A percentile compares a stretch with the other conserved stretches of the same genome.
phyloP scores from a whole-genome alignment of 176 grass and related monocot genomes.

The Otatea glauca region DNA sequence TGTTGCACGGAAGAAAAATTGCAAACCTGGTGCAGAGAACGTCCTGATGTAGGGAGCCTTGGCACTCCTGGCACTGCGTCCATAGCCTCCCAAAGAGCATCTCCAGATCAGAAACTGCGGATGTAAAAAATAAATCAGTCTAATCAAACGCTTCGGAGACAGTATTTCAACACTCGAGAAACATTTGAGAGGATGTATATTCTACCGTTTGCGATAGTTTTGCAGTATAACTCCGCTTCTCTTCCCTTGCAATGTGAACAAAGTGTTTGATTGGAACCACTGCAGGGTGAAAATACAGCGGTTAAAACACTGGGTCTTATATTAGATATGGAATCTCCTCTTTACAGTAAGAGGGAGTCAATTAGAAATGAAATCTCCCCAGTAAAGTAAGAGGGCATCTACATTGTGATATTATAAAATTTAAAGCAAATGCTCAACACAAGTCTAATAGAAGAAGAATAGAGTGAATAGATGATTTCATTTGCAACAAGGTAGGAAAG shows the following conservation, averaged over 20 bases:
- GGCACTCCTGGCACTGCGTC: slow-evolving; percentile 99
- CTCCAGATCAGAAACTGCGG: slow-evolving; percentile 83
- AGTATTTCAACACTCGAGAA: background rate
- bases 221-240: slow-evolving; percentile 96
- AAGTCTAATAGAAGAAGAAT: background rate
- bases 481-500: background rate
- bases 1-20: background rate
- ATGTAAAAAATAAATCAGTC: slow-evolving; percentile 21
- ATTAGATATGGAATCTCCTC: background rate
- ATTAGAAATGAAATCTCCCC: background rate
- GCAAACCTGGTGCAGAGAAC: slow-evolving; percentile 93
- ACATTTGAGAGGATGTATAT: background rate
- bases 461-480: background rate
- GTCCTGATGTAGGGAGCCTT: slow-evolving; percentile 98
- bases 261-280: slow-evolving; percentile 77
- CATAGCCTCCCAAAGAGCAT: slow-evolving; percentile 90
- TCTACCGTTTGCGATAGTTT: slow-evolving; percentile 89
- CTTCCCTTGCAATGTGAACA: slow-evolving; percentile 97
- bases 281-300: slow-evolving; percentile 37
- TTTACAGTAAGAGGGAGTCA: background rate
- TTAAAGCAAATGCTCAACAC: slow-evolving; percentile 21
- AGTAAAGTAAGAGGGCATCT: background rate
- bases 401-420: background rate
- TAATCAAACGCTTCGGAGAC: background rate
- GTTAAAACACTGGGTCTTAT: background rate